Conservation (phyloP, 345 rosid species). For the Eucalyptus lansdowneana region DNA sequence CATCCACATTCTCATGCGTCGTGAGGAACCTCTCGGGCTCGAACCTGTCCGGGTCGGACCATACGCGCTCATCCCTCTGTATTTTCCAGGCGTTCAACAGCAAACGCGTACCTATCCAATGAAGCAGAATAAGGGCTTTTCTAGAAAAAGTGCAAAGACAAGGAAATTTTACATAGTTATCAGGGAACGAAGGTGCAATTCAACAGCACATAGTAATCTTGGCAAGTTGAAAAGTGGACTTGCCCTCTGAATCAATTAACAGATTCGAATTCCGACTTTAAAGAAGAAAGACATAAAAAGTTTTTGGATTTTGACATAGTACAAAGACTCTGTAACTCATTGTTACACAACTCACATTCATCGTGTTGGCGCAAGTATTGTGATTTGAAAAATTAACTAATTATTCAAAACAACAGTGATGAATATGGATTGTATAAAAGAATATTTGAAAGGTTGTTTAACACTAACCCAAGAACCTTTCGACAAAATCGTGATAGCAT, state of each 20-base stretch:
- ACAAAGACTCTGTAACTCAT: neutral
- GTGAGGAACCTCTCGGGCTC: neutral
- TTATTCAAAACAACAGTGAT: neutral
- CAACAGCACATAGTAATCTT: neutral
- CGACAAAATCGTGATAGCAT: neutral
- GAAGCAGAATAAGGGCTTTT: neutral
- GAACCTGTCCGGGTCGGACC: neutral
- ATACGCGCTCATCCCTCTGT: neutral
- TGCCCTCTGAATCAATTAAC: neutral
- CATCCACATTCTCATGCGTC: neutral
- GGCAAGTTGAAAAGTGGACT: neutral
- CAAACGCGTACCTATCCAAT: neutral
- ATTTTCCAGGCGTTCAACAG: neutral
- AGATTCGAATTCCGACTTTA: neutral
- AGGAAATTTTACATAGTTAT: neutral
- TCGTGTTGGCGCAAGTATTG: neutral
- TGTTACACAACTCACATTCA: neutral
- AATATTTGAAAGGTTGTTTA: neutral
- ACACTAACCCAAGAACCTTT: neutral
- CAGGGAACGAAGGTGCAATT: neutral
- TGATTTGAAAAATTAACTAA: neutral
- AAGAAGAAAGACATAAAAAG: neutral
- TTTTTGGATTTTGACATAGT: neutral
- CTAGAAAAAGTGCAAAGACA: neutral
- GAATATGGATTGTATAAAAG: neutral